These are phyloP conservation scores for Durusdinium trenchii DNA, from an alignment of 73 alveolate species.

Conservation along the genomic window DNA sequence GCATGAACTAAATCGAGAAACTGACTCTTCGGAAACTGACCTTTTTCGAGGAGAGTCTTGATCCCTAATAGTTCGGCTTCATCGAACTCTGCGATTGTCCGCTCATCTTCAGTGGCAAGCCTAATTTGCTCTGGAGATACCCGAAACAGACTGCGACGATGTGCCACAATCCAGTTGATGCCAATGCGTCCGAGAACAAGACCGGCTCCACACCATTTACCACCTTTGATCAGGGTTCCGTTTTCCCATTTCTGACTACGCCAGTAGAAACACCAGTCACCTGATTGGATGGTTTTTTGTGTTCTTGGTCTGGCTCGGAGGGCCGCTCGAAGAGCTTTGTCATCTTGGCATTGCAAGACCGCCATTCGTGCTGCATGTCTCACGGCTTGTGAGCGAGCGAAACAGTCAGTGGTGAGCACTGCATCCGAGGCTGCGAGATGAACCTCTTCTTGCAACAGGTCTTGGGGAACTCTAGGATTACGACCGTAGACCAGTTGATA, in stretches of 20 bases:
- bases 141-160: too few species aligned
- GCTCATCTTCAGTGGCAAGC: neutral
- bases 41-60: neutral
- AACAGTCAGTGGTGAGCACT: neutral
- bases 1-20: neutral
- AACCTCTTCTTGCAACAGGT: neutral
- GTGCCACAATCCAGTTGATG: neutral
- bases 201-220: constrained; percentile 10
- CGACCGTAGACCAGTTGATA: too few species aligned
- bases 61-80: constrained; percentile 16
- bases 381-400: neutral
- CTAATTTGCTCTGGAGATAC: neutral
- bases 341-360: constrained; percentile 7
- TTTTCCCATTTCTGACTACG: constrained; percentile 4
- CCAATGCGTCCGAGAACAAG: neutral
- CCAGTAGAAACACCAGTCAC: constrained; percentile 16
- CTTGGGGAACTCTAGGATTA: too few species aligned
- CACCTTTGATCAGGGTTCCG: neutral
- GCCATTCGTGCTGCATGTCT: constrained; percentile 1
- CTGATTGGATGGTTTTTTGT: neutral
- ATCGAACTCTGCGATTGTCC: neutral
- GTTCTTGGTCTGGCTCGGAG: neutral
- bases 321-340: constrained; percentile 7
- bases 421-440: constrained; percentile 13
- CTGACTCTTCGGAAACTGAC: constrained; percentile 19